Percentiles rank a stretch among this genome's conserved stretches.
Conservation (phyloP, 768 basidiomycete species). For the Cystobasidium tubakii region DNA sequence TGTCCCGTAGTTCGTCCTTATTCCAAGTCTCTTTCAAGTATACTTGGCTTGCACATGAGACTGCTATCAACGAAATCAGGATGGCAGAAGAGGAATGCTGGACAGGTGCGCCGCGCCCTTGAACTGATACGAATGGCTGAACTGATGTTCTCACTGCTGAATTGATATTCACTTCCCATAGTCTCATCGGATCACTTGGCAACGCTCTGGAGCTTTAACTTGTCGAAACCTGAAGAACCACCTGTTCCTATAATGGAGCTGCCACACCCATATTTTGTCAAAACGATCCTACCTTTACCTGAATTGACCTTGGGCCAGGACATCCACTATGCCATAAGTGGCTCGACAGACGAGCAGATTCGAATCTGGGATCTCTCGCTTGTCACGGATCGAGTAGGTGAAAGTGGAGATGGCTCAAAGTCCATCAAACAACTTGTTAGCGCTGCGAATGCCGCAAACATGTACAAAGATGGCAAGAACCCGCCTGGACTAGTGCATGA, state of each 20-base stretch:
- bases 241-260: slow-evolving; percentile 48
- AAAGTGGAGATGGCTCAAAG: slow-evolving; percentile 45
- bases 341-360: slow-evolving; percentile 69
- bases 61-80: slow-evolving; percentile 67
- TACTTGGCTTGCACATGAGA: slow-evolving; percentile 69
- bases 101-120: slow-evolving; percentile 66
- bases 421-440: not conserved
- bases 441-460: slow-evolving; percentile 25
- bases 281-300: slow-evolving; percentile 57
- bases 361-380: slow-evolving; percentile 71
- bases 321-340: slow-evolving; percentile 73
- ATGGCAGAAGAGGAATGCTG: slow-evolving; percentile 55
- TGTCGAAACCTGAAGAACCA: slow-evolving; percentile 45
- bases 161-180: slow-evolving; percentile 47
- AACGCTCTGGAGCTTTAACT: slow-evolving; percentile 58
- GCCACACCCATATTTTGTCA: slow-evolving; percentile 61
- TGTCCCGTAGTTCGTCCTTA: slow-evolving; percentile 57
- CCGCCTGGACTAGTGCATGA: slow-evolving; percentile 56
- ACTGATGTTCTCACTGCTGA: not conserved
- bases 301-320: slow-evolving; percentile 55
- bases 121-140: no score
- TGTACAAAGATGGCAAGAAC: not conserved
- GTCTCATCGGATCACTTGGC: slow-evolving; percentile 83
- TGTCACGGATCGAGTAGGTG: slow-evolving; percentile 58
- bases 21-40: slow-evolving; percentile 52